A percentile compares a stretch with the other conserved stretches of the same genome.
phyloP scores from a whole-genome alignment of 2,329 filamentous ascomycete species.

The Calycina marina region DNA sequence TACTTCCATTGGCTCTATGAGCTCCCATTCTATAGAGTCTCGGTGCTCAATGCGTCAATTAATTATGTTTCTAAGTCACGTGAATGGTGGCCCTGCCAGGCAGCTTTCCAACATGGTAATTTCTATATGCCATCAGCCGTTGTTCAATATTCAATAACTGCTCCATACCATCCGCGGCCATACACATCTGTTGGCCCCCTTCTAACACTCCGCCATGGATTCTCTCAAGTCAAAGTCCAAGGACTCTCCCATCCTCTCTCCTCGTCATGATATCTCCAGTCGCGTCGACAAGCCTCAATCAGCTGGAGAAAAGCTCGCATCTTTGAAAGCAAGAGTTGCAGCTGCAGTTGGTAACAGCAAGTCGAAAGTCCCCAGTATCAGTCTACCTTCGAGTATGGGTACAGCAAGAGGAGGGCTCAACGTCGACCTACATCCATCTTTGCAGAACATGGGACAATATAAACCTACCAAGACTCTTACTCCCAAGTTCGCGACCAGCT shows the following conservation, averaged over 20 bases:
- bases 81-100: too few relatives aligned
- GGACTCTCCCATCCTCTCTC: conserved; percentile 36
- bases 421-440: conserved; percentile 43
- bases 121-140: too few relatives aligned
- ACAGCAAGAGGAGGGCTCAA: conserved; percentile 27
- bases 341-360: conserved; percentile 48
- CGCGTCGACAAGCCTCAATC: conserved; percentile 41
- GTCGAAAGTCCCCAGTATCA: conserved; percentile 28
- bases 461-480: conserved; percentile 26
- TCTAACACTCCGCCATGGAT: conserved; percentile 40
- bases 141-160: too few relatives aligned
- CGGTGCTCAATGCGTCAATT: too few relatives aligned
- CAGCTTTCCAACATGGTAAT: too few relatives aligned
- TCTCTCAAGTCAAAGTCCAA: conserved; percentile 24
- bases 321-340: conserved; percentile 66
- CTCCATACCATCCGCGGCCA: too few relatives aligned
- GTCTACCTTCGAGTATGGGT: conserved; percentile 25
- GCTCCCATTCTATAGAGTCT: too few relatives aligned
- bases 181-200: too few relatives aligned
- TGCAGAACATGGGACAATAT: conserved; percentile 41
- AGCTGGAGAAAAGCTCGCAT: conserved; percentile 53
- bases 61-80: too few relatives aligned
- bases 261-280: conserved; percentile 38
- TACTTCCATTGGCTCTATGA: too few relatives aligned
- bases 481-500: conserved; percentile 26